A percentile compares a stretch with the other conserved stretches of the same genome.
Conservation (phyloP, 192 early-diverging fungal genomes). For the Linnemannia elongata region DNA sequence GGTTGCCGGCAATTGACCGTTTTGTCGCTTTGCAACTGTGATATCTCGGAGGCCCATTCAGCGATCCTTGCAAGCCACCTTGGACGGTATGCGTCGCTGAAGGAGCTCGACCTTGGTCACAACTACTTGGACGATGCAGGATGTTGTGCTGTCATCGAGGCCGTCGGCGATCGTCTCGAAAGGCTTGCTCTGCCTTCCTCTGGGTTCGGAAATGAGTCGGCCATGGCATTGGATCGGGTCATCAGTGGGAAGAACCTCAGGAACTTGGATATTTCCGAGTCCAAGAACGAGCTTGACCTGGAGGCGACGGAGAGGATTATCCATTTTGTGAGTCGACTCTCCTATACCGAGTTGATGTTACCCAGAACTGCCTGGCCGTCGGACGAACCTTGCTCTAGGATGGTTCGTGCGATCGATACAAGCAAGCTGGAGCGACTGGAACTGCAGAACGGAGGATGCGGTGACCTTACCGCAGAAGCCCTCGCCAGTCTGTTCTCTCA, state of each 20-base stretch:
- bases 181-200: conserved; percentile 28
- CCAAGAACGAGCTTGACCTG: conserved; percentile 6
- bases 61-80: background rate
- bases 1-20: conserved; percentile 4
- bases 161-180: conserved; percentile 18
- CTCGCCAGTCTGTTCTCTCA: conserved; percentile 19
- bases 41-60: conserved; percentile 5
- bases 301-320: conserved; percentile 35
- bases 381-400: conserved; percentile 23
- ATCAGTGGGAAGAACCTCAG: conserved; percentile 10
- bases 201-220: conserved; percentile 41
- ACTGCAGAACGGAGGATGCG: conserved; percentile 29
- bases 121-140: conserved; percentile 27
- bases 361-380: conserved; percentile 14
- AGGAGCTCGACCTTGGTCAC: conserved; percentile 35
- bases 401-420: conserved; percentile 12
- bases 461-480: conserved; percentile 29
- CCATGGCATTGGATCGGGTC: conserved; percentile 36
- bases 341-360: conserved; percentile 26
- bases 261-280: conserved; percentile 33
- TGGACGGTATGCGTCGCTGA: background rate
- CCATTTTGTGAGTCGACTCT: conserved; percentile 19
- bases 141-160: conserved; percentile 35
- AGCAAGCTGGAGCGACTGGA: conserved; percentile 18
- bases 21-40: conserved; percentile 31